Evolutionary conservation across 257 asterid species (phyloP).

Genomic region (Penstemon newberryi): DNA sequence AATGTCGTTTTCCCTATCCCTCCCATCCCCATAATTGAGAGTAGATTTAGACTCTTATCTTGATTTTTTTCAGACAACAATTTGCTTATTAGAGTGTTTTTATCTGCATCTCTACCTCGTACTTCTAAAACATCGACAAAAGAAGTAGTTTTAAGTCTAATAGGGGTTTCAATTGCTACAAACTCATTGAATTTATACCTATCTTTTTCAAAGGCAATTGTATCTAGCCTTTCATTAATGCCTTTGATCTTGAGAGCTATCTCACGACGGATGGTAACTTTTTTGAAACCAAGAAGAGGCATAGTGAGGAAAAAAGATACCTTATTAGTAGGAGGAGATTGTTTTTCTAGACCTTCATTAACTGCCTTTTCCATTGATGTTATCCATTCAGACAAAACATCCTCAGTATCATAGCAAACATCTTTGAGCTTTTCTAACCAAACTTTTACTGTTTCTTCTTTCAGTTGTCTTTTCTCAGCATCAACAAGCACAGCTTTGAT

Average conservation of each 20-base stretch:
- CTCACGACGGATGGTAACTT: constrained; percentile 47
- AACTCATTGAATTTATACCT: constrained; percentile 41
- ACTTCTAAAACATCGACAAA: constrained; percentile 36
- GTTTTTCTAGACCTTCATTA: constrained; percentile 25
- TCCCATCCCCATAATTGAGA: constrained; percentile 42
- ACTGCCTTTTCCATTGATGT: constrained; percentile 33
- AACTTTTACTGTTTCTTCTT: constrained; percentile 33
- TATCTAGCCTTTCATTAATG: constrained; percentile 40
- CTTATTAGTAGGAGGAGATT: constrained; percentile 37
- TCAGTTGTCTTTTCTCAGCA: constrained; percentile 64
- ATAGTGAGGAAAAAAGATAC: constrained; percentile 40
- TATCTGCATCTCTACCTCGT: constrained; percentile 42
- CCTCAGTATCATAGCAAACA: constrained; percentile 60
- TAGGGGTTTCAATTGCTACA: constrained; percentile 5
- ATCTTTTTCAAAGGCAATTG: constrained; percentile 45
- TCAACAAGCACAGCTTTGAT: constrained; percentile 58
- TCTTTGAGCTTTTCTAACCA: constrained; percentile 64
- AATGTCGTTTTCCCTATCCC: constrained; percentile 58
- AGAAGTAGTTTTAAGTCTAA: constrained; percentile 37
- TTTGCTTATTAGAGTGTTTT: constrained; percentile 16
- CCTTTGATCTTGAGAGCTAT: constrained; percentile 49
- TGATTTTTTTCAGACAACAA: constrained; percentile 22
- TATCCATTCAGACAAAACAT: constrained; percentile 62
- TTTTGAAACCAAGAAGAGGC: constrained; percentile 40
- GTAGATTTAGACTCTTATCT: constrained; percentile 30